Base-by-base conservation (phyloP, 352 stramenopile genomes). In the Peronospora destructor region DNA sequence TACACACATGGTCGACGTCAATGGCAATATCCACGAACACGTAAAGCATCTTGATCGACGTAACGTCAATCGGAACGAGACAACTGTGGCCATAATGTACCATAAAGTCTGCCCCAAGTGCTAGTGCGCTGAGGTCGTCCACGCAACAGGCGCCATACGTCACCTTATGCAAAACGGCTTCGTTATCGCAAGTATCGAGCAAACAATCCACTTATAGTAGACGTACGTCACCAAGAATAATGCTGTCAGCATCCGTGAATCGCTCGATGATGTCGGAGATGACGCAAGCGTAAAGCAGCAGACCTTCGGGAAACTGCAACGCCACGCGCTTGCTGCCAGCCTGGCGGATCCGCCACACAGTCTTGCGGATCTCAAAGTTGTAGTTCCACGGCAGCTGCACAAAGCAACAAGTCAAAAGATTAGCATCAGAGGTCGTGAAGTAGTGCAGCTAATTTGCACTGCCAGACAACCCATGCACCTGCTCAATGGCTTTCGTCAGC, bases 71-170 rank as follows among this genome's bases (percentile, higher is more conserved):
- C 0, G 97, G 97, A 17, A 99, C 96, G 13, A 99, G 76, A 66
- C 97, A 99, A 32, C 86, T 98, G 68, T 99, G 97, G 32, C 97
- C 97, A 60, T 99, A 99, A 66, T 99, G 97, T n/a, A 99, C 87
- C 66, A 99, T 87, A 17, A 99, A 92, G 64, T 99, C 89, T 12
- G 89, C 95, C 1, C 93, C 96, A 2, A 99, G 71, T 0, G 93
- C 89, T 25, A 96, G 81, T 8, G 97, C 96, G 13, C 88, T 97
- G 43, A 98, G 78, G 59, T 99, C 97, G 59, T 99, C 97, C 16
- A 99, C 93, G 58, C 97, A 99, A 61, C 97, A 99, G n/a, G 97
- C 97, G 21, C 97, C 97, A 46, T 99, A 99, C 2, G 96, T 99
- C 16, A 94, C 77, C 77, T 88, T 10, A 46, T 1, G 10, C 13